Conservation (phyloP, 495 filamentous ascomycete species). For the Tuber microsphaerosporum region DNA sequence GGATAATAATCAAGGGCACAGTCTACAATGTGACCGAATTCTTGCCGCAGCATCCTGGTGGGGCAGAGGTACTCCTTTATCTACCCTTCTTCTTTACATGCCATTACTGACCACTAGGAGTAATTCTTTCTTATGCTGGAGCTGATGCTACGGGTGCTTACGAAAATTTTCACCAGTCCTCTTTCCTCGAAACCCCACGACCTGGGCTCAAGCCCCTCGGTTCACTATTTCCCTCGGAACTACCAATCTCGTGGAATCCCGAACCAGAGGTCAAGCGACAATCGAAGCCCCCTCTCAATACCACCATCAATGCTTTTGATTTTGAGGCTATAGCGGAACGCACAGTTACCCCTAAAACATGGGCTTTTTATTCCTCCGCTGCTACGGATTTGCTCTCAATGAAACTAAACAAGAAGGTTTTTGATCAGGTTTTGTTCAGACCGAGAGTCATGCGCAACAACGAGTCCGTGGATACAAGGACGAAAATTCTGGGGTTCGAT, state of each 20-base stretch:
- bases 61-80: conserved; percentile 44
- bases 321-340: conserved; percentile 60
- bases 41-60: conserved; percentile 58
- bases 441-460: conserved; percentile 69
- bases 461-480: conserved; percentile 50
- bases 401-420: conserved; percentile 49
- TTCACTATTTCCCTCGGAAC: conserved; percentile 14
- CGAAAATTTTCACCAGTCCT: conserved; percentile 57
- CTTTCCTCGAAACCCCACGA: conserved; percentile 54
- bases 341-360: conserved; percentile 61
- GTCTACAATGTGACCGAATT: conserved; percentile 74
- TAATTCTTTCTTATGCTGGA: conserved; percentile 64
- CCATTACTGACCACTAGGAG: conserved; percentile 38
- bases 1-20: conserved; percentile 64
- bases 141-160: conserved; percentile 66
- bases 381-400: conserved; percentile 66
- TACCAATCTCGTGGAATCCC: not conserved
- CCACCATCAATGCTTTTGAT: conserved; percentile 66
- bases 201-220: conserved; percentile 53
- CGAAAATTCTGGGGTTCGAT: conserved; percentile 55
- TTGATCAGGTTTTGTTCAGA: conserved; percentile 61
- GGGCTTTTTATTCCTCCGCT: conserved; percentile 76
- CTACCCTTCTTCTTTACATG: conserved; percentile 3
- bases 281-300: conserved; percentile 58
- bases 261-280: not conserved